Evolutionary conservation across 2,329 filamentous ascomycete species (phyloP), one percentile per base, ranked within the genome.

Genomic region (Penicillium sclerotigenum): DNA sequence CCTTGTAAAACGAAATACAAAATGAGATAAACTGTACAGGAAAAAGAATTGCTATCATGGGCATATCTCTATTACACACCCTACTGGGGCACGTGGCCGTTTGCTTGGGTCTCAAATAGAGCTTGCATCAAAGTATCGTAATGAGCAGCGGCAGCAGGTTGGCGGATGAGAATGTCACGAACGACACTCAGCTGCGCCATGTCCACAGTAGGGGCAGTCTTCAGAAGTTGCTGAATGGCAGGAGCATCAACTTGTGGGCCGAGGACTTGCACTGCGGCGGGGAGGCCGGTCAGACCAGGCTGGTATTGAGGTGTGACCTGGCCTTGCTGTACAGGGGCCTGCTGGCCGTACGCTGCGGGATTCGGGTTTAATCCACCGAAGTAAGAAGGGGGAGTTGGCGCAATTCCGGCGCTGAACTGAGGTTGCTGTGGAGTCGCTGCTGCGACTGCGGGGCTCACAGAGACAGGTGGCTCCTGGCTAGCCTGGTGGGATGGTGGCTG

Each of bases 171-270:
- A 14, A 93, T 86, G 37, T 82, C 80, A 49, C 83, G 81, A 59
- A 97, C 83, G 28, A 94, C 84, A 53, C 83, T 80, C 82, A 94
- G 87, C 68, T 95, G 89, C 16, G 82, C 77, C n/a, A 83, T 79
- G 43, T 86, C 81, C 79, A 89, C 90, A 47, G 83, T 81, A 20
- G 81, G 84, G 0, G 87, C 87, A 61, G 89, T 86, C 5, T 85
- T 83, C 42, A 91, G 77, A 5, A 92, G 76, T 64, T 91, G 88
- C 24, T 83, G 80, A 9, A 90, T 84, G 0, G 87, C 88, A 0
- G 87, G 84, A 16, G 84, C 83, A 22, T 77, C 78, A 13, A 87
- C 82, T 42, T 87, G 78, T 0, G 79, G 72, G 0, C 88, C 88
- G 0, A 91, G 79, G 1, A 90, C 82, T 56, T 87, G 81, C 1